phyloP scores from a whole-genome alignment of 1,139 yeast species.

The Hansenula sp. region DNA sequence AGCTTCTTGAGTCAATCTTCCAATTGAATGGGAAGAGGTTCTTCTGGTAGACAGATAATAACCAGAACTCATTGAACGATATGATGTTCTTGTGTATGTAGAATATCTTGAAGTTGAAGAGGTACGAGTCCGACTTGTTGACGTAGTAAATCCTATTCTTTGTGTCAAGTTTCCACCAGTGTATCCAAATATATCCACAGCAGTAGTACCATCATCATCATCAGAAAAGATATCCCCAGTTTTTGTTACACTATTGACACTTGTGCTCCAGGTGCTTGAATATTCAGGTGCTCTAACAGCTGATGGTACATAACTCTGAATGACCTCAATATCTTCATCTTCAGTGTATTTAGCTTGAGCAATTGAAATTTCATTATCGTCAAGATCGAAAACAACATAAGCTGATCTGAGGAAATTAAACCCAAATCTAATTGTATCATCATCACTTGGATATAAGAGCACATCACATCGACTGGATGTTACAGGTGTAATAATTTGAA shows the following conservation, averaged over 20 bases:
- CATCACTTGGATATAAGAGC: slow-evolving; percentile 25
- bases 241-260: slow-evolving; percentile 9
- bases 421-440: slow-evolving; percentile 43
- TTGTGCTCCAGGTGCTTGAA: slow-evolving; percentile 30
- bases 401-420: slow-evolving; percentile 67
- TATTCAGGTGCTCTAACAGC: slow-evolving; percentile 36
- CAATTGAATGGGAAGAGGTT: too few relatives aligned
- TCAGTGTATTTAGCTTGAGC: slow-evolving; percentile 47
- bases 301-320: slow-evolving; percentile 37
- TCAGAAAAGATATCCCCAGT: slow-evolving; percentile 2
- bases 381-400: slow-evolving; percentile 72
- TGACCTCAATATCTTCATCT: slow-evolving; percentile 28
- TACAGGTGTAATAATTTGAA: slow-evolving; percentile 28
- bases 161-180: not conserved
- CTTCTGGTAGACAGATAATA: too few relatives aligned
- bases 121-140: not conserved
- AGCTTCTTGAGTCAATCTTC: not conserved
- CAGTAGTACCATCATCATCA: slow-evolving; percentile 10
- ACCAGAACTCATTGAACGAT: too few relatives aligned
- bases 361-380: slow-evolving; percentile 53
- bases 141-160: too few relatives aligned
- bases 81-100: not conserved
- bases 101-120: not conserved
- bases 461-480: slow-evolving; percentile 25
- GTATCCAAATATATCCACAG: not conserved